Base-by-base conservation (phyloP, 805 yeast species). In the Zygoascus bituminiphila region DNA sequence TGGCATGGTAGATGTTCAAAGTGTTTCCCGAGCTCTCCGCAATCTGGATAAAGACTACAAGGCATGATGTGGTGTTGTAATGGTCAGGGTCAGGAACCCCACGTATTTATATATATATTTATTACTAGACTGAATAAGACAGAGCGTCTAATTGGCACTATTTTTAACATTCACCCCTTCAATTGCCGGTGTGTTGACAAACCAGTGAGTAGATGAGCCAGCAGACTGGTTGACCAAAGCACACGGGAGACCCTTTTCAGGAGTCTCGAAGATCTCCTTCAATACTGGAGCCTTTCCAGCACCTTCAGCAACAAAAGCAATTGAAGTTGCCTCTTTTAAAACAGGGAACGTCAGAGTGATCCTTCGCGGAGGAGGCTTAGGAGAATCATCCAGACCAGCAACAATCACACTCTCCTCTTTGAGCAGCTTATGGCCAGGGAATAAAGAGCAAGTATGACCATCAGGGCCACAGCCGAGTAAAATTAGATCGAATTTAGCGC, bases 391-490 rank as follows among this genome's bases (percentile, higher is more conserved):
- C 53, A 89, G 77, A 59, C 78, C 67, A 8, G 89, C 78, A 49
- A 88, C 81, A 38, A 66, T 64, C 51, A 72, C 68, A 8, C 62
- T 44, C 23, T 68, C 63, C 61, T 83, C 91, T 33, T 74, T 54
- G 49, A 88, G 71, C 58, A 87, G 72, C 51, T 65, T 58, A 64
- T 88, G 96, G 35, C 83, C 88, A 10, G 96, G 96, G 77, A 88
- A 88, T 54, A 88, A 71, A 0, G 96, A 88, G 69, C 95, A 86
- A 4, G 96, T 88, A 65, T 88, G 97, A 35, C 96, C 97, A 61
- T 88, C 97, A 31, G 96, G 96, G 6, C 97, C 97, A 64, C 93
- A 84, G 20, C 97, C 97, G 54, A 88, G 73, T 48, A 88, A 69
- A 20, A 88, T 69, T 57, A 88, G 69, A 65, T 88, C 95, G 26